These are phyloP conservation scores for Diospyros kaki DNA, from an alignment of 148 eudicot species.

Conservation along the genomic window DNA sequence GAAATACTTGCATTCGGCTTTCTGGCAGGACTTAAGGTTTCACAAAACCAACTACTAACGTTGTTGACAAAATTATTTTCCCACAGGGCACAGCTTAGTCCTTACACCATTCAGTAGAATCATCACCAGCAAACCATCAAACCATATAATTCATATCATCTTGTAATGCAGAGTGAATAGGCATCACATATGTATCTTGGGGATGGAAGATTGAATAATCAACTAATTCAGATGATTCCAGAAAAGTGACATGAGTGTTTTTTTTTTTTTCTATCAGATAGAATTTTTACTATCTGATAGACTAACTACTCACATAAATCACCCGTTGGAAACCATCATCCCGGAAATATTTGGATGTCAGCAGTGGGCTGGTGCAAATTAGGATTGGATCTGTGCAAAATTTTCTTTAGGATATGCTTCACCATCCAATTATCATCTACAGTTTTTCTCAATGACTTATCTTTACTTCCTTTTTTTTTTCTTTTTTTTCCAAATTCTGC, in stretches of 20 bases:
- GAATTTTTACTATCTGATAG: no score
- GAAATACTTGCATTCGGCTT: background rate
- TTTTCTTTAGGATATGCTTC: no score
- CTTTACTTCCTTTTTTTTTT: background rate
- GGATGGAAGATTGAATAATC: background rate
- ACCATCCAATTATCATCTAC: no score
- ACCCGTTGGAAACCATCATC: background rate
- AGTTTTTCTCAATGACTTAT: no score
- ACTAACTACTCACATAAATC: background rate
- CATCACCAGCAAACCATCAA: background rate
- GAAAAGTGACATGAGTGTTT: background rate
- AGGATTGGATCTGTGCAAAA: no score
- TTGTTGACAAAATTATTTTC: background rate
- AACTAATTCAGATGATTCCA: background rate
- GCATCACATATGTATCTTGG: background rate
- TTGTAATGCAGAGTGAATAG: background rate
- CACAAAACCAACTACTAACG: background rate
- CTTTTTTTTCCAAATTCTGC: background rate
- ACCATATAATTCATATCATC: background rate
- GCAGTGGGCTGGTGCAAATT: background rate
- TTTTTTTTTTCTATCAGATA: background rate
- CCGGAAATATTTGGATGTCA: background rate
- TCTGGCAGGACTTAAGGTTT: background rate
- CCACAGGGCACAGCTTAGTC: background rate
- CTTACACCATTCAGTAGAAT: background rate